phyloP scores from a whole-genome alignment of 768 basidiomycete species.

The Boletellus sp. region DNA sequence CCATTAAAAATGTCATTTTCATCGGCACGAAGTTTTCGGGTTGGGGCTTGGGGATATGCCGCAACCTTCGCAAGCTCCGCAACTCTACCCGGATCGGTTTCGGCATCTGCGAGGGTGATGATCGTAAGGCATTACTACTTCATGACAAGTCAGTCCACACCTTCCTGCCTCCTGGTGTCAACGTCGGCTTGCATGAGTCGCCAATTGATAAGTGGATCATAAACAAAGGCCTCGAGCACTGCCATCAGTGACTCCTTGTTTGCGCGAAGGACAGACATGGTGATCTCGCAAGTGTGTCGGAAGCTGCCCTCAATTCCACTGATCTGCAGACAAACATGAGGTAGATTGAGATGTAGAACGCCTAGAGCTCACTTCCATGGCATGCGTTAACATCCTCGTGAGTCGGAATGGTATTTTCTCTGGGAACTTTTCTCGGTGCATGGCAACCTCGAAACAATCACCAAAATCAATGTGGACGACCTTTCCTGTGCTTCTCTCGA shows the following conservation, averaged over 20 bases:
- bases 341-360: background rate
- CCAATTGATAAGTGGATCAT: slow-evolving; percentile 98
- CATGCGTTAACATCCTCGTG: slow-evolving; percentile 96
- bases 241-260: slow-evolving; percentile 99
- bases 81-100: slow-evolving; percentile 50
- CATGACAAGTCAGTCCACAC: slow-evolving; percentile 31
- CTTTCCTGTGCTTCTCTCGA: slow-evolving; percentile 89
- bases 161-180: slow-evolving; percentile 66
- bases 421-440: slow-evolving; percentile 98
- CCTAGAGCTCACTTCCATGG: slow-evolving; percentile 80
- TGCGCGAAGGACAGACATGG: slow-evolving; percentile 94
- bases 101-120: slow-evolving; percentile 33
- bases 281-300: slow-evolving; percentile 91
- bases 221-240: slow-evolving; percentile 96
- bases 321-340: slow-evolving; percentile 53
- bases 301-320: slow-evolving; percentile 98
- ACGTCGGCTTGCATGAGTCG: slow-evolving; percentile 83
- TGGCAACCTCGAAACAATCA: slow-evolving; percentile 97
- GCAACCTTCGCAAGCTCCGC: slow-evolving; percentile 63
- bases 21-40: slow-evolving; percentile 81
- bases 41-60: slow-evolving; percentile 74
- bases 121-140: slow-evolving; percentile 3
- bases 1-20: slow-evolving; percentile 94
- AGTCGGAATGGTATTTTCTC: slow-evolving; percentile 98
- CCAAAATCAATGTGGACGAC: slow-evolving; percentile 97